These are phyloP conservation scores for Aspergillus fructus DNA, from an alignment of 2,329 filamentous ascomycete species.

Conservation along the genomic window DNA sequence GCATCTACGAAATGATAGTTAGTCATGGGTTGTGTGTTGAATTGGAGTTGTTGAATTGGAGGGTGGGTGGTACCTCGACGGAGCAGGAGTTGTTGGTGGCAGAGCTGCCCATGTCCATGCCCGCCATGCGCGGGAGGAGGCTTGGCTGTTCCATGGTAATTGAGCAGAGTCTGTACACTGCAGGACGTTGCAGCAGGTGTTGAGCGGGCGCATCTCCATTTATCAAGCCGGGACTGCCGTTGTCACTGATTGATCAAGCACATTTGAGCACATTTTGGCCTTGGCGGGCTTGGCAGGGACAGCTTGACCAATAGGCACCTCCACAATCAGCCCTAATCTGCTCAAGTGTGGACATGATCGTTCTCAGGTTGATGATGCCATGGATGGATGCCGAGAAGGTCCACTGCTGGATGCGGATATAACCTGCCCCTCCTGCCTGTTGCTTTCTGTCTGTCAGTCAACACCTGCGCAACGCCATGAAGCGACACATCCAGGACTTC, in stretches of 20 bases:
- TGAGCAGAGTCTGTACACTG: neutral
- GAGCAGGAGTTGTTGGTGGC: conserved; percentile 17
- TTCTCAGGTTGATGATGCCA: neutral
- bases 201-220: no score
- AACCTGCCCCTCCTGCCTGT: neutral
- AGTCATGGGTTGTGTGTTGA: neutral
- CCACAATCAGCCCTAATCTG: neutral
- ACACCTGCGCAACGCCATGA: neutral
- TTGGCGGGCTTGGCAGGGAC: neutral
- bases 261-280: conserved; percentile 16
- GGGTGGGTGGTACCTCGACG: conserved; percentile 18
- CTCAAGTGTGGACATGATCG: neutral
- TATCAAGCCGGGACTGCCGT: no score
- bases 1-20: conserved; percentile 20
- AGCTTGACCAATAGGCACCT: neutral
- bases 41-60: no score
- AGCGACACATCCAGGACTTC: conserved; percentile 49
- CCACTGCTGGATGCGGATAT: neutral
- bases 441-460: neutral
- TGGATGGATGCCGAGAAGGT: no score
- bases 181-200: no score
- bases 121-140: conserved; percentile 12
- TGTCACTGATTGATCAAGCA: neutral
- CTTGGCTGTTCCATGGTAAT: neutral
- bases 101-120: conserved; percentile 9